Evolutionary conservation across 305 asterid species (phyloP), one percentile per base, ranked within the genome.

Genomic region (Petunia hybrid): DNA sequence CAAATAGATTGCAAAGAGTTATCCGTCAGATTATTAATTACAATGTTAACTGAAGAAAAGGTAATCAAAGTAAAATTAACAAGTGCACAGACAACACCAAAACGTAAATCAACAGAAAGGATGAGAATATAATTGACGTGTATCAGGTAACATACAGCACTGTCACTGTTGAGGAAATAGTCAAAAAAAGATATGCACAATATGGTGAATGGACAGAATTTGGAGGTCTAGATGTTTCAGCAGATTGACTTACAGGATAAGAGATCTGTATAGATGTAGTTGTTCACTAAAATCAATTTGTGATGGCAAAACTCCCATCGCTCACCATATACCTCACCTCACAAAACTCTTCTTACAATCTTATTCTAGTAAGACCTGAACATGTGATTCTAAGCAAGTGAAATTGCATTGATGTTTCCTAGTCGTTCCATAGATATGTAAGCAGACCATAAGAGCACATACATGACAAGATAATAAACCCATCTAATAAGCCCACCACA

Each of bases 291-390:
- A 48, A 73, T 51, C 45, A 73, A 6, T 7, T 51, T 3, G 48
- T 53, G 46, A 42, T 48, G 35, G 64, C 1, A 13, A 38, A 53
- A 74, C 78, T 74, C 64, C 43, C 45, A 53, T 36, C 53, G 51
- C 48, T 74, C 78, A 74, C n/a, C 8, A 51, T 22, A 74, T 14
- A 74, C 65, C 65, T 51, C 78, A 73, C 77, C 61, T 71, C 64
- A 74, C 46, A 22, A 36, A 64, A 74, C 79, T 38, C 16, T 9
- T 38, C 36, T 74, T 53, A 64, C 79, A 38, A 53, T 74, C 53
- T 64, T 38, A 74, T 51, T 62, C 78, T 12, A 73, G 63, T 74
- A 36, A 6, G 46, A 51, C 63, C 48, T 6, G 45, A 73, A 35
- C 35, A 51, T 51, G 78, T 53, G 46, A 41, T 74, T 51, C 64